Conservation (phyloP, 768 basidiomycete species). For the Trametes elegans region DNA sequence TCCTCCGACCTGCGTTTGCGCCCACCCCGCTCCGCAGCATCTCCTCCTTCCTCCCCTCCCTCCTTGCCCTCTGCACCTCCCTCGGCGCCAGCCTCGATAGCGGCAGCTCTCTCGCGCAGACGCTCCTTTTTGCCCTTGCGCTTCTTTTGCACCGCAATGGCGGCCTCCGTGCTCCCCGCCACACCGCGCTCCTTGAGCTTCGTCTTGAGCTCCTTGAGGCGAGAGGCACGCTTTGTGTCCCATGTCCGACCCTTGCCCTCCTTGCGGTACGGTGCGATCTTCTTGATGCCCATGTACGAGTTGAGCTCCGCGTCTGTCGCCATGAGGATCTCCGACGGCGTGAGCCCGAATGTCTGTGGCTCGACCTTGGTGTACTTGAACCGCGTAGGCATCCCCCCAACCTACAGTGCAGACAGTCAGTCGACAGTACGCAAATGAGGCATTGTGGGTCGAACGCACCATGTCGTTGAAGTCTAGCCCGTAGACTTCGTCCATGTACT, state of each 20-base stretch:
- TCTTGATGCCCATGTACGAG: conserved; percentile 84
- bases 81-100: conserved; percentile 24
- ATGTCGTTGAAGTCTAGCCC: conserved; percentile 94
- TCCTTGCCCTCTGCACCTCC: conserved; percentile 42
- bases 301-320: conserved; percentile 94
- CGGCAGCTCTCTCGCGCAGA: conserved; percentile 45
- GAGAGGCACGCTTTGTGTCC: conserved; percentile 61
- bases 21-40: conserved; percentile 45
- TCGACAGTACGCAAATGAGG: neutral
- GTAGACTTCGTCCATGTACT: conserved; percentile 91
- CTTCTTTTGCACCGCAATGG: conserved; percentile 44
- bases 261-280: conserved; percentile 86
- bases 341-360: conserved; percentile 62
- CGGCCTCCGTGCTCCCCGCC: conserved; percentile 17
- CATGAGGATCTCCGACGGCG: conserved; percentile 83
- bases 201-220: conserved; percentile 70
- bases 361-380: conserved; percentile 86
- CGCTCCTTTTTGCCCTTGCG: conserved; percentile 72
- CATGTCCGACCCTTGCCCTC: conserved; percentile 47
- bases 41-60: conserved; percentile 32
- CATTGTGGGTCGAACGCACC: conserved; percentile 49
- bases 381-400: conserved; percentile 85
- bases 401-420: conserved; percentile 42
- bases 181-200: conserved; percentile 48
- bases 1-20: conserved; percentile 36